Evolutionary conservation across 1,284 basidiomycete species (phyloP), one percentile per base, ranked within the genome.

Genomic region (Mixia osmundae): DNA sequence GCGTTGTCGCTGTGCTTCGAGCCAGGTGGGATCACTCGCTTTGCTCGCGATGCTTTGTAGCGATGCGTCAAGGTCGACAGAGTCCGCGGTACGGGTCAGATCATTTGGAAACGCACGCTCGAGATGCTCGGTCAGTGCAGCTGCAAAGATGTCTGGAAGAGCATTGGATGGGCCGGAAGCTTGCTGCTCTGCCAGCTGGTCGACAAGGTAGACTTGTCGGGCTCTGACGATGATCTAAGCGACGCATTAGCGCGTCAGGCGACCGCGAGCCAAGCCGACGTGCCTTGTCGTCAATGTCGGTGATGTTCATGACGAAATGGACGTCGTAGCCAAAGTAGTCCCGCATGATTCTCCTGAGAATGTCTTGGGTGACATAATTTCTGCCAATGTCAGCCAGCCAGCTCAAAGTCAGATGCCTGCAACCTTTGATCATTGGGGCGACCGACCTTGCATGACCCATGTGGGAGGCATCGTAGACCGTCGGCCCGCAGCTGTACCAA

Each of bases 231-330:
- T 91, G 53, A 91, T 91, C 83, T 89, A 48, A 5, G 12, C 22
- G 24, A 37, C 24, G 7, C 22, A 9, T 4, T 3, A 10, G 10
- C 25, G 53, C 39, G 12, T n/a, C 23, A 14, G 28, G 32, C 10
- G 12, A 30, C 21, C 16, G 14, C 14, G 18, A 35, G 28, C 26
- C 38, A 25, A 24, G 23, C 36, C 10, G 30, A 49, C 65, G 48
- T 45, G 82, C 89, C 69, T 99, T 99, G 67, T 97, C 91, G 54
- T 99, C 91, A 46, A 99, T 91, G 58, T 99, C 91, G 4, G 91
- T 99, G 51, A 99, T 73, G 59, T 99, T 99, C 85, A 94, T 94
- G 39, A 97, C 89, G 56, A 97, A 95, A 55, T 94, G 80, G 41
- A 97, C 75, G 53, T 95, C 79, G 55, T 91, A 97, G 30, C 78